Evolutionary conservation across 2,329 filamentous ascomycete species (phyloP).

Genomic region (Fusarium nodosum): DNA sequence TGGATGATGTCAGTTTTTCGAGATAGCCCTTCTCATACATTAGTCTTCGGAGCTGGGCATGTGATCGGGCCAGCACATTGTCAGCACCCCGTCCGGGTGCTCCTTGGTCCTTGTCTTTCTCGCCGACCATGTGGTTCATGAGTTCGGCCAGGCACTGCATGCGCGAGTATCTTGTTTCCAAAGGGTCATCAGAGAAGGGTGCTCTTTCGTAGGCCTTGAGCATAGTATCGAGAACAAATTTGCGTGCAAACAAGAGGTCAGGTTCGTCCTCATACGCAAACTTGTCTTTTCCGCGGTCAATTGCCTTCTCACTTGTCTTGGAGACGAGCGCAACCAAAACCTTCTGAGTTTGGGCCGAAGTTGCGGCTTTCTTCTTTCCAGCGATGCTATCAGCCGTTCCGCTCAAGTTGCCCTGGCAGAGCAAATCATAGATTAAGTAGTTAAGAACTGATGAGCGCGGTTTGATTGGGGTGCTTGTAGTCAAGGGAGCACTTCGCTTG

Average conservation of each 20-base stretch:
- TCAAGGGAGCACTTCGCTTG: conserved; percentile 88
- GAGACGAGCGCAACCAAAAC: conserved; percentile 88
- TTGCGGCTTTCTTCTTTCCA: conserved; percentile 87
- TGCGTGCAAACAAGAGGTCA: conserved; percentile 90
- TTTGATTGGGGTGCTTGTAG: conserved; percentile 90
- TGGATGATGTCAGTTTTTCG: conserved; percentile 86
- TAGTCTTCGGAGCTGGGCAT: conserved; percentile 87
- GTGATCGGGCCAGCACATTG: conserved; percentile 67
- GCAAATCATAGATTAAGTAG: conserved; percentile 87
- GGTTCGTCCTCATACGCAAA: conserved; percentile 81
- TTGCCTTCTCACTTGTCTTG: conserved; percentile 84
- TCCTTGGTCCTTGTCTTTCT: conserved; percentile 75
- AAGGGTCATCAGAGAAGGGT: conserved; percentile 79
- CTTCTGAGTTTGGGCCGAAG: conserved; percentile 86
- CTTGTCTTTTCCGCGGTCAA: conserved; percentile 68
- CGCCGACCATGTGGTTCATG: conserved; percentile 91
- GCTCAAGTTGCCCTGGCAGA: conserved; percentile 71
- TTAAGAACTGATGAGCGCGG: conserved; percentile 93
- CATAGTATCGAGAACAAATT: conserved; percentile 94
- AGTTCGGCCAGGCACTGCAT: conserved; percentile 90
- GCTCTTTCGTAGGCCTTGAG: conserved; percentile 94
- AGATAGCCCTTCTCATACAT: conserved; percentile 99
- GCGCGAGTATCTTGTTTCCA: conserved; percentile 88
- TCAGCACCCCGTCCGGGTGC: conserved; percentile 58
- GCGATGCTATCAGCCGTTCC: conserved; percentile 80